Conservation (phyloP, 1,284 basidiomycete species). For the Boletellus dicymbophilus region DNA sequence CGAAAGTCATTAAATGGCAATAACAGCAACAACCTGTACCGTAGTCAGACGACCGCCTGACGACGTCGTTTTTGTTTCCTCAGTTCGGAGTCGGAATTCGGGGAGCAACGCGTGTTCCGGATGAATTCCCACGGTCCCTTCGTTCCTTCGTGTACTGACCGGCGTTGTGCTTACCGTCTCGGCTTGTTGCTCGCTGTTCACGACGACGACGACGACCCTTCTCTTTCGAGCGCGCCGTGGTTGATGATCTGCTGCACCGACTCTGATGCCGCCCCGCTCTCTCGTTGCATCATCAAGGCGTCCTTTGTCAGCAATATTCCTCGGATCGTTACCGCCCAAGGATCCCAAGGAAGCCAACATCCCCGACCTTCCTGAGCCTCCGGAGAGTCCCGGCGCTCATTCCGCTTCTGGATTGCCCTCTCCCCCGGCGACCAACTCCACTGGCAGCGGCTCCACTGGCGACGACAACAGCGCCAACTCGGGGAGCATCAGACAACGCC, state of each 20-base stretch:
- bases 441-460: constrained; percentile 74
- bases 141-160: constrained; percentile 16
- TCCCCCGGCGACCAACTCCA: constrained; percentile 79
- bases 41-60: too few relatives aligned
- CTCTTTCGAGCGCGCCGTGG: constrained; percentile 16
- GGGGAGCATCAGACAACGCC: constrained; percentile 46
- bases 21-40: too few relatives aligned
- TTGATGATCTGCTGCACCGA: constrained; percentile 28
- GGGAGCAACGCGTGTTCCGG: constrained; percentile 2
- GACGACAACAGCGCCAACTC: constrained; percentile 54
- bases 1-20: too few relatives aligned
- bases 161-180: constrained; percentile 23
- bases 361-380: constrained; percentile 70
- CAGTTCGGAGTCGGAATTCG: constrained; percentile 29
- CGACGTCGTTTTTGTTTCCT: background rate
- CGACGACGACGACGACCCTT: constrained; percentile 23
- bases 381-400: constrained; percentile 52
- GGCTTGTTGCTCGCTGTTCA: constrained; percentile 25
- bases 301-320: constrained; percentile 39
- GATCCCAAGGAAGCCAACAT: constrained; percentile 36
- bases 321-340: constrained; percentile 34
- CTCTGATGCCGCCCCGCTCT: constrained; percentile 38
- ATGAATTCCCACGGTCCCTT: constrained; percentile 26
- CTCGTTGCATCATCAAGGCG: constrained; percentile 34
- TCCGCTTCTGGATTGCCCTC: constrained; percentile 68